Conservation (phyloP, 257 asterid species). For the Haberlea rhodopensis region DNA sequence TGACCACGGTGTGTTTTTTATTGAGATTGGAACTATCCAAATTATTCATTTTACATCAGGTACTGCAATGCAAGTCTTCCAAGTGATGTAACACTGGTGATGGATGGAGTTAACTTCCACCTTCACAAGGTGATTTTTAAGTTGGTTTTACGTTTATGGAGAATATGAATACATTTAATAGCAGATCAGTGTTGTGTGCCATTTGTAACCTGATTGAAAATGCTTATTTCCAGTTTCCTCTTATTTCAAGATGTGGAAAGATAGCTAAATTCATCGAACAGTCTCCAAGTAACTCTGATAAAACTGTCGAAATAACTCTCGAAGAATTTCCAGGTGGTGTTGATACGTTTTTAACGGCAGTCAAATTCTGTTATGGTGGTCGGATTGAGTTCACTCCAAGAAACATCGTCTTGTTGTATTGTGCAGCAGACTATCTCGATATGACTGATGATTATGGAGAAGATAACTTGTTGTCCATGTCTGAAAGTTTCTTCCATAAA, state of each 20-base stretch:
- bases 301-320: conserved; percentile 34
- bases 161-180: no score
- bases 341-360: conserved; percentile 49
- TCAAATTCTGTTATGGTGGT: conserved; percentile 75
- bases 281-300: conserved; percentile 37
- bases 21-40: conserved; percentile 17
- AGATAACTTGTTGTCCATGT: conserved; percentile 67
- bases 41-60: conserved; percentile 47
- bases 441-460: conserved; percentile 84
- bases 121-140: conserved; percentile 74
- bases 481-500: conserved; percentile 68
- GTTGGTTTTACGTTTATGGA: conserved; percentile 12
- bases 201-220: conserved; percentile 27
- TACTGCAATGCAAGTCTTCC: conserved; percentile 68
- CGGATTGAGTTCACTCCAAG: conserved; percentile 70
- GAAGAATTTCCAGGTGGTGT: conserved; percentile 84
- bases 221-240: conserved; percentile 73
- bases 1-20: conserved; percentile 5
- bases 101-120: conserved; percentile 66
- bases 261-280: conserved; percentile 60
- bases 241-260: conserved; percentile 79
- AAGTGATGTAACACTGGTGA: conserved; percentile 69
- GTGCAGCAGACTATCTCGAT: conserved; percentile 85
- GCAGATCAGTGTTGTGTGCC: conserved; percentile 12
- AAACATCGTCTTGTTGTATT: conserved; percentile 61